Conservation (phyloP, 148 eudicot genomes). For the Chenopodium suecicum region DNA sequence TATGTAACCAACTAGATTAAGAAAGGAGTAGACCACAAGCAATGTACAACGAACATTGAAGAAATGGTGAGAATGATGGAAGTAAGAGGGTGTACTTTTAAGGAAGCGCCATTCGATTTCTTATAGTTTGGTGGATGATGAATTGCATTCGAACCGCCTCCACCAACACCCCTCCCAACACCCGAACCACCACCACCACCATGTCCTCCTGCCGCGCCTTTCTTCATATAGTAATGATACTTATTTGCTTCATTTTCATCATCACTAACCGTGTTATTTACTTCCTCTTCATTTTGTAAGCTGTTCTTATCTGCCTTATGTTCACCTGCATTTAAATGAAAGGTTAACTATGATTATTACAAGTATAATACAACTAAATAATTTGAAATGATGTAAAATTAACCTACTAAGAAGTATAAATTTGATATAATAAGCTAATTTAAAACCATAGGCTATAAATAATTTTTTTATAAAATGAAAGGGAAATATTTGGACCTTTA, state of each 20-base stretch:
- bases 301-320: constrained; percentile 1
- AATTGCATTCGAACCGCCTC: not conserved
- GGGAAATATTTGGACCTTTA: not conserved
- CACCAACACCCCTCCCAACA: not conserved
- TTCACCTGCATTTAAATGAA: constrained; percentile 4
- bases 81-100: not conserved
- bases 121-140: not conserved
- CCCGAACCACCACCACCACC: not conserved
- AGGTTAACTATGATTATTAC: not conserved
- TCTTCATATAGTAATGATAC: not conserved
- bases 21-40: not conserved
- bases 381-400: not conserved
- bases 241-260: not conserved
- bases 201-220: constrained; percentile 8
- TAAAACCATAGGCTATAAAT: not conserved
- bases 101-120: constrained; percentile 10
- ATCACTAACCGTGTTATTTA: not conserved
- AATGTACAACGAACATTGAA: not conserved
- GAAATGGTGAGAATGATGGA: not conserved
- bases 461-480: too few species aligned
- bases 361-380: not conserved
- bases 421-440: too few species aligned
- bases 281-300: not conserved
- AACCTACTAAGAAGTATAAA: not conserved
- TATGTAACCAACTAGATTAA: not conserved